Conservation (phyloP, 305 asterid genomes). For the Fraxinus velutina region DNA sequence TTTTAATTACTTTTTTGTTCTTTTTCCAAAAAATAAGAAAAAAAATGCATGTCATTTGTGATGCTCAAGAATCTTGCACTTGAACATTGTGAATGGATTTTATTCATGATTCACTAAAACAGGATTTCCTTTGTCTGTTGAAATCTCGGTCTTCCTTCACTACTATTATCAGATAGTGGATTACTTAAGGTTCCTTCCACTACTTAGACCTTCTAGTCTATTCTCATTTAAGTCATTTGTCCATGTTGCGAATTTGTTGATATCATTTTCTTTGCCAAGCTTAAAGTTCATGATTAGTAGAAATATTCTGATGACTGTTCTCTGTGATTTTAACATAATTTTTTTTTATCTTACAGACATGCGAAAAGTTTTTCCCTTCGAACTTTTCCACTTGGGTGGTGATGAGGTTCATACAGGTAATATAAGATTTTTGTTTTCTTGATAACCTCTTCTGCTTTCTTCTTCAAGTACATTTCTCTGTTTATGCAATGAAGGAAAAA, state of each 20-base stretch:
- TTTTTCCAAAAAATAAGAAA: background rate
- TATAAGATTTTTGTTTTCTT: constrained; percentile 7
- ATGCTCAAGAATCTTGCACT: background rate
- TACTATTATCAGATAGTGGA: constrained; percentile 1
- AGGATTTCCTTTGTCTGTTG: background rate
- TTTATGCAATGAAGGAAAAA: background rate
- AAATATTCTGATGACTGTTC: constrained; percentile 13
- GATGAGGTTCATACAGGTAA: constrained; percentile 95
- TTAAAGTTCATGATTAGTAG: background rate
- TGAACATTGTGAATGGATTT: background rate
- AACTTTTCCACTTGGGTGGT: constrained; percentile 92
- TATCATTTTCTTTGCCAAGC: background rate
- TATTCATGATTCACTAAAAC: background rate
- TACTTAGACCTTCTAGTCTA: background rate
- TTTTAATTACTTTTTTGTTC: background rate
- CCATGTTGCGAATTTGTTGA: background rate
- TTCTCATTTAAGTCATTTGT: background rate
- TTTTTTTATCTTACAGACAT: constrained; percentile 51
- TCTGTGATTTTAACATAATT: constrained; percentile 17
- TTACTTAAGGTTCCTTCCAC: background rate
- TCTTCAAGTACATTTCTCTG: background rate
- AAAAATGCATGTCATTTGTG: background rate
- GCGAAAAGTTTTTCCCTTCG: constrained; percentile 79
- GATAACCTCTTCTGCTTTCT: constrained; percentile 9
- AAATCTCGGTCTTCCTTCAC: background rate